Conservation (phyloP, 2,329 filamentous ascomycete species). For the Cytospora chrysosperma region DNA sequence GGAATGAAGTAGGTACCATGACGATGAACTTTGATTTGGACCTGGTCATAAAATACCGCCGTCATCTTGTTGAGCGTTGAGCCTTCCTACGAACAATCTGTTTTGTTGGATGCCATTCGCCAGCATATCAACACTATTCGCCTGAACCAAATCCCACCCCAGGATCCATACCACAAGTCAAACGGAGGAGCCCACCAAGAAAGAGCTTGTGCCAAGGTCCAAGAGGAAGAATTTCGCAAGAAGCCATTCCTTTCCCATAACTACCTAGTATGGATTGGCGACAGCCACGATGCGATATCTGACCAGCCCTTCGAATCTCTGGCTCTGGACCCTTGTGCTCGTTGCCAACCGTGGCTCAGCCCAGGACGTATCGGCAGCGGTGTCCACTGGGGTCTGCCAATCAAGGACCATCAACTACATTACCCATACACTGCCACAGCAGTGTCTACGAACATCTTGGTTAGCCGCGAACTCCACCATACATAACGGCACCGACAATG, state of each 20-base stretch:
- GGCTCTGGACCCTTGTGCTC: conserved; percentile 1
- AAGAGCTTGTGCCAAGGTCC: neutral
- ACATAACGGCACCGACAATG: conserved; percentile 19
- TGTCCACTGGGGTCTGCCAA: conserved; percentile 44
- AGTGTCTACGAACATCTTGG: conserved; percentile 69
- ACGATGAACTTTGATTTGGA: conserved; percentile 7
- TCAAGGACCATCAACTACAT: conserved; percentile 76
- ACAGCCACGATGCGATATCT: conserved; percentile 20
- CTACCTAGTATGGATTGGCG: conserved; percentile 21
- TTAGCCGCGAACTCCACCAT: conserved; percentile 29
- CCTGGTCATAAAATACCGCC: neutral
- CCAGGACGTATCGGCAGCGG: neutral
- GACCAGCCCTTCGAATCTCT: conserved; percentile 2
- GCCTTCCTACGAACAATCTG: neutral
- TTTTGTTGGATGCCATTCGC: neutral
- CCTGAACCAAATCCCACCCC: neutral
- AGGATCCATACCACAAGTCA: neutral
- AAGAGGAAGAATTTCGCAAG: neutral
- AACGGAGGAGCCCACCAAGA: neutral
- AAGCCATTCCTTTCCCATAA: neutral
- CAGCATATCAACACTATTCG: neutral
- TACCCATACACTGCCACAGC: conserved; percentile 72
- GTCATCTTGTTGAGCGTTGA: neutral
- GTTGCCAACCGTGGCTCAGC: conserved; percentile 13
- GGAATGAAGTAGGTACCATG: neutral